These are phyloP conservation scores for Cytospora leucostoma DNA, from an alignment of 2,329 filamentous ascomycete genomes.

Conservation along the genomic window DNA sequence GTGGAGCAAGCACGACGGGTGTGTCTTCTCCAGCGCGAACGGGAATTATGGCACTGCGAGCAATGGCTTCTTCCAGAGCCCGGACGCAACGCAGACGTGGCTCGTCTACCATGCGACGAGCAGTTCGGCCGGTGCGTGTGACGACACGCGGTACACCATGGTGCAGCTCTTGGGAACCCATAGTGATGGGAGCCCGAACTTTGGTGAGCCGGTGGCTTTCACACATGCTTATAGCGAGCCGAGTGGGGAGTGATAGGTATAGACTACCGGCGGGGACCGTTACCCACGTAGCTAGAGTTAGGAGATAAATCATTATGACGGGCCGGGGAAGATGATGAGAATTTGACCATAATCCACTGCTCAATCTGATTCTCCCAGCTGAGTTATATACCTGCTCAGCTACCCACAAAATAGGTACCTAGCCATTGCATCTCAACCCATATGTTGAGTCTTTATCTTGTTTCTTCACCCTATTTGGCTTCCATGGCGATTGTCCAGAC, in stretches of 20 bases:
- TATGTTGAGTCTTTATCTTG: no score
- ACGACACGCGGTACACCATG: conserved; percentile 55
- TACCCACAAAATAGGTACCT: no score
- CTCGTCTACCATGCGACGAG: conserved; percentile 58
- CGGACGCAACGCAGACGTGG: conserved; percentile 55
- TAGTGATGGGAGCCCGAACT: conserved; percentile 53
- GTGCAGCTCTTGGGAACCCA: conserved; percentile 53
- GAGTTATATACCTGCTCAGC: no score
- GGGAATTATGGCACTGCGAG: conserved; percentile 60
- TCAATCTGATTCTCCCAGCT: no score
- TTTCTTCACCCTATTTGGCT: no score
- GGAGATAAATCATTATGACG: no score
- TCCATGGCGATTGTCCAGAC: no score
- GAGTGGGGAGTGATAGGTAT: background rate
- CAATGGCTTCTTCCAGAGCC: conserved; percentile 60
- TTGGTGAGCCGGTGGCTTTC: conserved; percentile 40
- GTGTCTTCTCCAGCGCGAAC: conserved; percentile 53
- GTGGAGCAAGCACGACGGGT: conserved; percentile 55
- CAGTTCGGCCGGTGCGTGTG: conserved; percentile 51
- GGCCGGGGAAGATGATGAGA: no score
- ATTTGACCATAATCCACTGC: no score
- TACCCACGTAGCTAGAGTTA: background rate
- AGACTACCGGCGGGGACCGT: background rate
- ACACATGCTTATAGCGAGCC: conserved; percentile 16
- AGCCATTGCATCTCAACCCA: no score